Evolutionary conservation across 768 basidiomycete genomes (phyloP).

Genomic region (Naematelia encephala): DNA sequence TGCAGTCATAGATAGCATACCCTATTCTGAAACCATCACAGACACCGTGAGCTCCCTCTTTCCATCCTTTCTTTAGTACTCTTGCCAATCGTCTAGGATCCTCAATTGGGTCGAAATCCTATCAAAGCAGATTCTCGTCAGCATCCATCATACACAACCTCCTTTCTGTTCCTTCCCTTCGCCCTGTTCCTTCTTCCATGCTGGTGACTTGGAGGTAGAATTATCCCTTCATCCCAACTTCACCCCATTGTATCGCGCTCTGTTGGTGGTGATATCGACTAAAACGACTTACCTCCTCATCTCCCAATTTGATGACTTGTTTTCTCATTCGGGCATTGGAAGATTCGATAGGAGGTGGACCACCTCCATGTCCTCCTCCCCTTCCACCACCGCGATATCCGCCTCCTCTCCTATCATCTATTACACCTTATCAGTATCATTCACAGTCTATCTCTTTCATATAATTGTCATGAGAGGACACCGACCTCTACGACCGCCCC

Average conservation of each 20-base stretch:
- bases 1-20: constrained; percentile 17
- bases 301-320: constrained; percentile 47
- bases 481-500: constrained; percentile 34
- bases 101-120: constrained; percentile 51
- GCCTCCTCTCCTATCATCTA: constrained; percentile 23
- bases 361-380: constrained; percentile 8
- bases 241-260: background rate
- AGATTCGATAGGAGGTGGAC: constrained; percentile 20
- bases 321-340: constrained; percentile 41
- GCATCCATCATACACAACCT: background rate
- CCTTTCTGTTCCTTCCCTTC: background rate
- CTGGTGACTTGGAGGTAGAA: background rate
- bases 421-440: constrained; percentile 19
- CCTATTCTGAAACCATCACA: constrained; percentile 51
- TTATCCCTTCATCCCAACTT: no score
- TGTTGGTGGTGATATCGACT: background rate
- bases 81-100: constrained; percentile 48
- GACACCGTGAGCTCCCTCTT: constrained; percentile 41
- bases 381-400: constrained; percentile 15
- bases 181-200: background rate
- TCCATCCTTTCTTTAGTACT: constrained; percentile 43
- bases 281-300: constrained; percentile 39
- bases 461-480: no score
- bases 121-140: background rate
- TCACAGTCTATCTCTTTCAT: no score